Percentiles rank a stretch among this genome's conserved stretches.
phyloP scores from a whole-genome alignment of 805 yeast genomes.

The Candida anglica region DNA sequence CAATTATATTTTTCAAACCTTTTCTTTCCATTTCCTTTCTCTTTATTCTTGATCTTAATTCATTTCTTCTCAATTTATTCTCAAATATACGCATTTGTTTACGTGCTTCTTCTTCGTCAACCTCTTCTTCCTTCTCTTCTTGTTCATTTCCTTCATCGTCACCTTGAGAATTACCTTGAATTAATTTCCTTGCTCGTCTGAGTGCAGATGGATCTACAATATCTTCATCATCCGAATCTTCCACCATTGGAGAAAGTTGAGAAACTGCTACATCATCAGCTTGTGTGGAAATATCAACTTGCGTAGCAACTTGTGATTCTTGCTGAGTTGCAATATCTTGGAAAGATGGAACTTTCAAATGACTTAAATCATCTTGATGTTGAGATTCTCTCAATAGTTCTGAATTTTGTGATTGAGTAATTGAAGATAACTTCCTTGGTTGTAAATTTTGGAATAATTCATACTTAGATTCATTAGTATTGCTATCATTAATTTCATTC shows the following conservation, averaged over 20 bases:
- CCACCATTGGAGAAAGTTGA: neutral
- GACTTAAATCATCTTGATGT: slow-evolving; percentile 5
- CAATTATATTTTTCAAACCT: slow-evolving; percentile 60
- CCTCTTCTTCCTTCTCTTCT: slow-evolving; percentile 18
- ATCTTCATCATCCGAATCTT: slow-evolving; percentile 19
- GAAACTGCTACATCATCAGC: slow-evolving; percentile 6
- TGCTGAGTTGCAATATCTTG: slow-evolving; percentile 11
- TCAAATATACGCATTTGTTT: slow-evolving; percentile 29
- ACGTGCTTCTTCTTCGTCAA: slow-evolving; percentile 19
- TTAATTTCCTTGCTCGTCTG: slow-evolving; percentile 17
- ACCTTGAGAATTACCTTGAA: slow-evolving; percentile 12
- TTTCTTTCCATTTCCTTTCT: slow-evolving; percentile 53
- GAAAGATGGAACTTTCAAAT: slow-evolving; percentile 17
- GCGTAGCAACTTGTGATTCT: slow-evolving; percentile 12
- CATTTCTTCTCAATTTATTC: slow-evolving; percentile 32
- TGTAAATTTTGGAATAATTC: slow-evolving; percentile 26
- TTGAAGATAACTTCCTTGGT: neutral
- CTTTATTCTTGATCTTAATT: slow-evolving; percentile 26
- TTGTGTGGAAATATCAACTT: slow-evolving; percentile 15
- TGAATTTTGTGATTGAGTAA: slow-evolving; percentile 7
- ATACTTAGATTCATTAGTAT: slow-evolving; percentile 5
- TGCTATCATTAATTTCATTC: too few relatives aligned
- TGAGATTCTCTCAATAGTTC: slow-evolving; percentile 4
- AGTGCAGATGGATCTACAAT: slow-evolving; percentile 21
- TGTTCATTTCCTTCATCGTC: slow-evolving; percentile 10